Evolutionary conservation across 2,329 filamentous ascomycete genomes (phyloP), one percentile per base, ranked within the genome.

Genomic region (Fusarium burgessii): DNA sequence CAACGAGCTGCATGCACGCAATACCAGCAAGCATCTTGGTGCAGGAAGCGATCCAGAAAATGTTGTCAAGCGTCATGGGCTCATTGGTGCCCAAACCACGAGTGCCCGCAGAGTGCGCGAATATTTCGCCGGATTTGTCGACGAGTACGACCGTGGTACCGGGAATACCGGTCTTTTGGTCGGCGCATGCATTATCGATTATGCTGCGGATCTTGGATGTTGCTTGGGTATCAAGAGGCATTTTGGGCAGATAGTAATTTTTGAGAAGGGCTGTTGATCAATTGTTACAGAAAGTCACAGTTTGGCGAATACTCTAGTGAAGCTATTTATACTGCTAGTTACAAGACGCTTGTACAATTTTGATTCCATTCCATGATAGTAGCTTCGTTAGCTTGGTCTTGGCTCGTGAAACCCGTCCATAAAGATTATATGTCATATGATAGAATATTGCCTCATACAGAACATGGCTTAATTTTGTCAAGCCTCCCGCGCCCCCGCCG

Each of bases 21-120:
- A 89, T 77, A 0, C 82, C 86, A 0, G 82, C 79, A 15, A 89
- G 78, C 80, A 88, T 81, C 78, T 90, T 90, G 18, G 88, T 88
- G 73, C 85, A 88, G 0, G 86, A 88, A 0, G 87, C 87, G 8
- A 89, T 81, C 86, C 85, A 89, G 74, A 90, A 92, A 2, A 89
- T 80, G 12, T 82, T 88, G 41, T 92, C 89, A 0, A 89, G 78
- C 0, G 84, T 85, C 86, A 92, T 89, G 7, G 84, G 80, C 47
- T 88, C 84, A 1, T 80, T 71, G 4, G 80, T 80, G 1, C 52
- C 78, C 8, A 82, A 49, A 0, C 87, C 87, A 5, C 82, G 79
- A 20, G 81, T 84, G 2, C 87, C 88, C 0, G 84, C 78, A 0
- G 86, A 79, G 71, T 89, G 81, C 5, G 81, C 80, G 68, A 87